Percentiles rank a stretch among this genome's conserved stretches.
phyloP scores from a whole-genome alignment of 345 rosid species.

The Camelina hispida region DNA sequence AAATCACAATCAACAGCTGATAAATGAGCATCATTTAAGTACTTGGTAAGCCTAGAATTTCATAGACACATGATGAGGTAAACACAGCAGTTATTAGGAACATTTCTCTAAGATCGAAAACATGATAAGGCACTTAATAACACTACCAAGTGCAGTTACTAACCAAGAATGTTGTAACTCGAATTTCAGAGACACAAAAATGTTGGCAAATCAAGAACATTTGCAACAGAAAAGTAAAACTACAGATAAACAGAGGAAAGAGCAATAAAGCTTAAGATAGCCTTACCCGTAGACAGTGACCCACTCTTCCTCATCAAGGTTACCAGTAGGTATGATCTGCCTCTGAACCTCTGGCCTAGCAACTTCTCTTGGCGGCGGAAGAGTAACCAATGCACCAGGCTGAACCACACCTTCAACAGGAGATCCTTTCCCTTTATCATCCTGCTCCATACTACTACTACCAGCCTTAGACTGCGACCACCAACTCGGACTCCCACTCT shows the following conservation, averaged over 20 bases:
- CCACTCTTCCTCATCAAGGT: slow-evolving; percentile 95
- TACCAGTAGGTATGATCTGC: slow-evolving; percentile 70
- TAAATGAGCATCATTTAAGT: neutral
- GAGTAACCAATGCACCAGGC: slow-evolving; percentile 81
- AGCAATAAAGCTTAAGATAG: slow-evolving; percentile 1
- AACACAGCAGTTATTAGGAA: neutral
- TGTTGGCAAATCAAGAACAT: slow-evolving; percentile 1
- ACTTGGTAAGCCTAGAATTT: slow-evolving; percentile 7
- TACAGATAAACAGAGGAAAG: neutral
- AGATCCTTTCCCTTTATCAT: slow-evolving; percentile 85
- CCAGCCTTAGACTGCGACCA: slow-evolving; percentile 72
- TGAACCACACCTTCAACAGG: slow-evolving; percentile 93
- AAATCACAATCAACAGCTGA: slow-evolving; percentile 13
- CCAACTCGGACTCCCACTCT: slow-evolving; percentile 65
- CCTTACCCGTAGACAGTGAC: slow-evolving; percentile 95
- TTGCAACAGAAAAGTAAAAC: neutral
- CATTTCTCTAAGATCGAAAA: slow-evolving; percentile 1
- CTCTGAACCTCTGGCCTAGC: slow-evolving; percentile 92
- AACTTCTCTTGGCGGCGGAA: slow-evolving; percentile 93
- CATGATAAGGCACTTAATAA: neutral
- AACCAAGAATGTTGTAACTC: neutral
- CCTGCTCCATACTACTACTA: slow-evolving; percentile 60
- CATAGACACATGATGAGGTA: neutral
- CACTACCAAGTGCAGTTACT: neutral
- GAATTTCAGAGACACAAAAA: neutral